Conservation (phyloP, 148 eudicot genomes). For the Amaranthus cruentus region DNA sequence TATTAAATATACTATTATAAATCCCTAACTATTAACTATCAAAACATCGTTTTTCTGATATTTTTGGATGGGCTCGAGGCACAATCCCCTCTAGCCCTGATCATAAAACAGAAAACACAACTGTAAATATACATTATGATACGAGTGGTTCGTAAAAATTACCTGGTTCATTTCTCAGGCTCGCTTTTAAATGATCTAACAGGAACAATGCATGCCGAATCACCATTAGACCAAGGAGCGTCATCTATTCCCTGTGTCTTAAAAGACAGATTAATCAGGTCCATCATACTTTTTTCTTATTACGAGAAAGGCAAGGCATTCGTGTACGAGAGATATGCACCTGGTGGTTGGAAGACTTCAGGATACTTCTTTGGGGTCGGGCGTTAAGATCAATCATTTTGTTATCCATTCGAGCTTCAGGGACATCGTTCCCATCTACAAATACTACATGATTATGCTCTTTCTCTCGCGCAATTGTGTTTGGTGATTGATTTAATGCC, state of each 20-base stretch:
- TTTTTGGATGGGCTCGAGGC: too few species aligned
- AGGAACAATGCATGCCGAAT: conserved; percentile 52
- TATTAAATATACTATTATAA: too few species aligned
- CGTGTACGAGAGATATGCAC: conserved; percentile 19
- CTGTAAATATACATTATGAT: too few species aligned
- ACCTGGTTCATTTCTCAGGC: conserved; percentile 53
- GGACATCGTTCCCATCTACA: conserved; percentile 30
- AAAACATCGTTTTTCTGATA: too few species aligned
- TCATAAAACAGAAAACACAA: too few species aligned
- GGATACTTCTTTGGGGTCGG: conserved; percentile 57
- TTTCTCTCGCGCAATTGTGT: conserved; percentile 34
- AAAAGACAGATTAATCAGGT: conserved; percentile 1
- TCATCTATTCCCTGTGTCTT: conserved; percentile 54
- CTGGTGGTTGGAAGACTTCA: conserved; percentile 53
- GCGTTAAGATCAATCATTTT: conserved; percentile 76
- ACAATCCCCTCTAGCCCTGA: too few species aligned
- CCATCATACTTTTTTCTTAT: neutral
- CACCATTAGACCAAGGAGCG: conserved; percentile 39
- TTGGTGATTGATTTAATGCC: conserved; percentile 38
- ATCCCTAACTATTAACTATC: too few species aligned
- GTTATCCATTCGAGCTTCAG: conserved; percentile 42
- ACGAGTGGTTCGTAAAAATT: neutral
- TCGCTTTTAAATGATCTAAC: conserved; percentile 49
- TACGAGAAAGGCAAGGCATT: neutral
- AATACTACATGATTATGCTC: conserved; percentile 40